Evolutionary conservation across 768 basidiomycete genomes (phyloP), one percentile per base, ranked within the genome.

Genomic region (Leccinum aurantiacum): DNA sequence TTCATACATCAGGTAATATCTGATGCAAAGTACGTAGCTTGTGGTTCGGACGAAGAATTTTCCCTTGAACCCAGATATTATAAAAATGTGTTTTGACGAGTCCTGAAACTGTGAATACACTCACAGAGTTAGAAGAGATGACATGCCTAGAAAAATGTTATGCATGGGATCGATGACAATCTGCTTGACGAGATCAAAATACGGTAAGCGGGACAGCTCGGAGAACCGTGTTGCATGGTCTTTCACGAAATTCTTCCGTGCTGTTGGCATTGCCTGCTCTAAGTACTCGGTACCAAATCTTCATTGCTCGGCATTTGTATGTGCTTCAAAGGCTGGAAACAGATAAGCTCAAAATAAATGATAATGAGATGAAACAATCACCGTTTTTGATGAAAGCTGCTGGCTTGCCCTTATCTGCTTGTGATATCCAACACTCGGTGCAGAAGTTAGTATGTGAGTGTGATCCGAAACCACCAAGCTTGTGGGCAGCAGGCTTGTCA

Each of bases 61-160:
- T 66, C 1, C 25, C 19, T 41, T 70, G 66, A 8, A 69, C 68
- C 69, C 68, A 71, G 15, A 71, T 71, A 22, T 69, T 63, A 19
- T 71, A 71, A 53, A 71, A 71, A 49, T 71, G 69, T 4, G 58
- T 59, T 17, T 59, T 59, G 15, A 59, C 15, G 10, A 46, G 44
- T n/a, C 37, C 37, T 38, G 6, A 38, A 38, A 17, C 37, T 38
- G 37, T 38, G 13, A 38, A 38, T 38, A 38, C 14, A 6, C 27
- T 17, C 14, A 7, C 13, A 38, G 37, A 38, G 13, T 14, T 38
- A 38, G 37, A 38, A 15, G 13, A 17, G 37, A 38, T 15, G 2
- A 38, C 14, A 15, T 38, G 17, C 44, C 44, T n/a, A 46, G 44
- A 19, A 46, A 46, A 6, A 46, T n/a, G 15, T 50, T 50, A 17